These are phyloP conservation scores for Cyathus striatus DNA, from an alignment of 768 basidiomycete genomes.

Conservation along the genomic window DNA sequence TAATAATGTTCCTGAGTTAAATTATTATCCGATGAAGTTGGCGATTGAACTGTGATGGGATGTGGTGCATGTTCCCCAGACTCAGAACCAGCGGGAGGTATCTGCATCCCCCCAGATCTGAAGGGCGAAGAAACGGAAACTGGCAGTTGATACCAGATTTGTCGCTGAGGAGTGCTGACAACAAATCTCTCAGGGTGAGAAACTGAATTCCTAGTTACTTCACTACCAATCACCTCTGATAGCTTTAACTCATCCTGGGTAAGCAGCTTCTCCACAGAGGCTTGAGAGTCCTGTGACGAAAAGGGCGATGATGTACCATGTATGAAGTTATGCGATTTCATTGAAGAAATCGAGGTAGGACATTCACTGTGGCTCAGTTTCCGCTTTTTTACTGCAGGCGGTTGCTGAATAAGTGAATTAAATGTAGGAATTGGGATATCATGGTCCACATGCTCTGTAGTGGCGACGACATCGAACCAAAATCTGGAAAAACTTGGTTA, in stretches of 20 bases:
- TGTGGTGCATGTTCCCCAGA: slow-evolving; percentile 1
- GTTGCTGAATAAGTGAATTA: too few species aligned
- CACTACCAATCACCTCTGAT: slow-evolving; percentile 5
- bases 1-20: slow-evolving; percentile 25
- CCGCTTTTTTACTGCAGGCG: too few species aligned
- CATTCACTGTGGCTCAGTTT: too few species aligned
- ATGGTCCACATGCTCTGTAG: too few species aligned
- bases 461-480: too few species aligned
- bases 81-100: slow-evolving; percentile 7
- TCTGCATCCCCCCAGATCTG: slow-evolving; percentile 21
- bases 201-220: too few species aligned
- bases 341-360: too few species aligned
- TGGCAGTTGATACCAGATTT: slow-evolving; percentile 29
- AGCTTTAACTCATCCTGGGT: slow-evolving; percentile 31
- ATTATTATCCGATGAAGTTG: slow-evolving; percentile 1
- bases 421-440: too few species aligned
- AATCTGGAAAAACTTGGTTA: too few species aligned
- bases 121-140: slow-evolving; percentile 7
- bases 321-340: too few species aligned
- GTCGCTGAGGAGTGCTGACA: slow-evolving; percentile 18
- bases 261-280: slow-evolving; percentile 42
- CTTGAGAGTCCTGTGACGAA: slow-evolving; percentile 30
- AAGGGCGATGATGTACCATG: slow-evolving; percentile 4
- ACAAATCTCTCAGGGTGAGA: slow-evolving; percentile 11
- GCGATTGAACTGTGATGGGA: not conserved